phyloP scores from a whole-genome alignment of 2,329 filamentous ascomycete species.

The Pseudocercospora pini-densiflorae region DNA sequence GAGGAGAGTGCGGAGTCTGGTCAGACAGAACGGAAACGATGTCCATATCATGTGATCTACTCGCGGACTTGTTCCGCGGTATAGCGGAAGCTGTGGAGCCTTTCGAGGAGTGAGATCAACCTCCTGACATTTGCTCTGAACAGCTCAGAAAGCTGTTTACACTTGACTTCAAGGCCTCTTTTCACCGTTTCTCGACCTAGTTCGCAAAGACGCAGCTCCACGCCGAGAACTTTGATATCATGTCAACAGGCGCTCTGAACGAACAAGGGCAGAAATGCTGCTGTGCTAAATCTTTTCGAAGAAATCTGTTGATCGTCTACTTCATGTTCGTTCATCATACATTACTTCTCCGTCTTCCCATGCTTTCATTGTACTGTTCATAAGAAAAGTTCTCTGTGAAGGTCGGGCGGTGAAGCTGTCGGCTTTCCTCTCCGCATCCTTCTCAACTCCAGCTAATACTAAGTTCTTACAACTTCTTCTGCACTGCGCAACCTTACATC shows the following conservation, averaged over 20 bases:
- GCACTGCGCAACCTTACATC: conserved; percentile 19
- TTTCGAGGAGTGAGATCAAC: too few relatives aligned
- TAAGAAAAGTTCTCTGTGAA: background rate
- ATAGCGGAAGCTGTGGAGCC: background rate
- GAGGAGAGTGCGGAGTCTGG: conserved; percentile 1
- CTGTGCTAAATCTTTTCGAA: background rate
- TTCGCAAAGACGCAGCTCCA: too few relatives aligned
- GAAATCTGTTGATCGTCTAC: background rate
- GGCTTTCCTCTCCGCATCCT: background rate
- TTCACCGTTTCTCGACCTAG: too few relatives aligned
- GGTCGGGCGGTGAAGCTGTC: background rate
- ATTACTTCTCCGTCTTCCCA: background rate
- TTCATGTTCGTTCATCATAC: background rate
- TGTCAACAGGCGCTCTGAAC: too few relatives aligned
- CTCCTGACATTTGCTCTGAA: too few relatives aligned
- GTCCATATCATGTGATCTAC: background rate
- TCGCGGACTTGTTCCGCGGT: background rate
- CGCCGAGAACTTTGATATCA: too few relatives aligned
- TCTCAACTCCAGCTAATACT: background rate
- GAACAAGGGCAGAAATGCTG: too few relatives aligned
- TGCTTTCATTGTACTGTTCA: background rate
- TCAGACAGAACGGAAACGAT: conserved; percentile 2
- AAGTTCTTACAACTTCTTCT: background rate
- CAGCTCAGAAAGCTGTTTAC: too few relatives aligned
- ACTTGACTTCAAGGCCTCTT: too few relatives aligned